Percentiles rank a stretch among this genome's conserved stretches.
Evolutionary conservation across 2,329 filamentous ascomycete genomes (phyloP).

Genomic region (Pezicula radicicola): DNA sequence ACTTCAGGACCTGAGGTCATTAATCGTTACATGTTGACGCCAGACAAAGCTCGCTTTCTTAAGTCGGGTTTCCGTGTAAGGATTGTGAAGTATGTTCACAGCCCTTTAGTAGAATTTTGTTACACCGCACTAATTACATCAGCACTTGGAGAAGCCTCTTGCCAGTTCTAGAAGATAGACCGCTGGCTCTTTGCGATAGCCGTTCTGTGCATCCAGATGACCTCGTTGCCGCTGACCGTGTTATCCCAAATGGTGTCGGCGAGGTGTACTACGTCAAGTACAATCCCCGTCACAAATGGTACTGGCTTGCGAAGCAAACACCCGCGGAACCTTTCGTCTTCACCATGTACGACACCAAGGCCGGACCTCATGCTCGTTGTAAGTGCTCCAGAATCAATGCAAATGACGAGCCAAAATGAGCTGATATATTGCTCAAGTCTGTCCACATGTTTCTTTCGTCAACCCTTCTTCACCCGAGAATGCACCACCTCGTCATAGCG

Average conservation of each 20-base stretch:
- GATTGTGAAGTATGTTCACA: constrained; percentile 15
- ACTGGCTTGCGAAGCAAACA: constrained; percentile 21
- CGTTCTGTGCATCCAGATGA: constrained; percentile 17
- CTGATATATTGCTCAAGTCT: constrained; percentile 6
- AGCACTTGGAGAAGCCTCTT: constrained; percentile 24
- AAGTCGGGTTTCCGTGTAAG: constrained; percentile 14
- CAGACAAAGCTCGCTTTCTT: constrained; percentile 7
- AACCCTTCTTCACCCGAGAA: constrained; percentile 8
- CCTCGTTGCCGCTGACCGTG: constrained; percentile 19
- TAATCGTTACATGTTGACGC: constrained; percentile 6
- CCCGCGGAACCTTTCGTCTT: constrained; percentile 18
- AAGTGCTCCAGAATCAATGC: constrained; percentile 1
- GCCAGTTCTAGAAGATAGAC: constrained; percentile 19
- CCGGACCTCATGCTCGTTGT: constrained; percentile 14
- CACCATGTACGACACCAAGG: constrained; percentile 21
- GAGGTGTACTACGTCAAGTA: constrained; percentile 24
- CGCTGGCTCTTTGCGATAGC: constrained; percentile 21
- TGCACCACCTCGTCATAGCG: constrained; percentile 8
- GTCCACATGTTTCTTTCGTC: constrained; percentile 16
- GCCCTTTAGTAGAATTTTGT: neutral
- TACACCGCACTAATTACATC: neutral
- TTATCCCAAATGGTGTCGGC: constrained; percentile 17
- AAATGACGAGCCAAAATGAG: neutral
- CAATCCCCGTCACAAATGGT: constrained; percentile 22
- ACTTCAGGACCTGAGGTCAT: constrained; percentile 14